Conservation (phyloP, 2,329 filamentous ascomycete species). For the Colletotrichum sp. region DNA sequence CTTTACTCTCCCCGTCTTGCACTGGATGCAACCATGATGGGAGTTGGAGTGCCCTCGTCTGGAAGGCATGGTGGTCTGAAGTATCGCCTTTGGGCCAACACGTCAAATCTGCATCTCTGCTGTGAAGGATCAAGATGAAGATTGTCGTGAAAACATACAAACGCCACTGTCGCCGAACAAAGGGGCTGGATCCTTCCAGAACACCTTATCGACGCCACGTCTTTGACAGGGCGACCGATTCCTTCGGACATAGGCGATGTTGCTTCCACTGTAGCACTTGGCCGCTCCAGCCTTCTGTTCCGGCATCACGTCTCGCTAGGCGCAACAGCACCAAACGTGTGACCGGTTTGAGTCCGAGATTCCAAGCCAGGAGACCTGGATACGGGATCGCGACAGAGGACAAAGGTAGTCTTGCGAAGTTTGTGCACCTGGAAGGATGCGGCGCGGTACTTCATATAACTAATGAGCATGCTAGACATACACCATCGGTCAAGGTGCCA, state of each 20-base stretch:
- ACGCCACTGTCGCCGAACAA: background rate
- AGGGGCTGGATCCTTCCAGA: background rate
- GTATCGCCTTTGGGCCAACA: background rate
- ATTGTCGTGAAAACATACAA: background rate
- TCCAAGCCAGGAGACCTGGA: background rate
- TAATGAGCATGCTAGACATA: fast-evolving
- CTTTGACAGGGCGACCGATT: background rate
- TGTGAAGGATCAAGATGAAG: background rate
- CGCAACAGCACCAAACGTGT: background rate
- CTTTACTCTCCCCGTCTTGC: background rate
- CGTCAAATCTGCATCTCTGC: background rate
- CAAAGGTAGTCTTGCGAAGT: background rate
- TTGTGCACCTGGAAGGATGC: background rate
- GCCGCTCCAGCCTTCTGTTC: background rate
- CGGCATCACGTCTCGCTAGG: background rate
- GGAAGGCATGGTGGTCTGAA: background rate
- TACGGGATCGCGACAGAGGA: background rate
- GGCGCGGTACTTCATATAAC: background rate
- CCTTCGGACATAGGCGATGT: background rate
- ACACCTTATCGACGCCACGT: background rate
- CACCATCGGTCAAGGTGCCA: conserved; percentile 11
- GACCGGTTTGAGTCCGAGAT: background rate
- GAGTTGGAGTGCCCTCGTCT: background rate
- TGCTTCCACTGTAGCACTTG: background rate
- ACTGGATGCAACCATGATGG: background rate